These are phyloP conservation scores for Backusella parvicylindrica DNA, from an alignment of 192 early-diverging fungal species.

Conservation along the genomic window DNA sequence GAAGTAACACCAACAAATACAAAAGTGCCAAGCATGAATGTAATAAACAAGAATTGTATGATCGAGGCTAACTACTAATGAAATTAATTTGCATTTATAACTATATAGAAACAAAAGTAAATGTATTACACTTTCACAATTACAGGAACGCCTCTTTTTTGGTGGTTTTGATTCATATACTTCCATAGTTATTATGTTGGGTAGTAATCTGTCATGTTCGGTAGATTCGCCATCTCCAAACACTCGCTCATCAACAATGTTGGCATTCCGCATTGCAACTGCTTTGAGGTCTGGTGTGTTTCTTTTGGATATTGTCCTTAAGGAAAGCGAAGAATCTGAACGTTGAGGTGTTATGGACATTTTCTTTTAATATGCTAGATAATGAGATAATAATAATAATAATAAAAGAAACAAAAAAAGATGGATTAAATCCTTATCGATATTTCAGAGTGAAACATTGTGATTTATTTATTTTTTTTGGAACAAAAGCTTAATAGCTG, in stretches of 20 bases:
- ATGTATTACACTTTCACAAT: neutral
- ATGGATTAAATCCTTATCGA: too few species aligned
- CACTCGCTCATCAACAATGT: neutral
- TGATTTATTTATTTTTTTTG: too few species aligned
- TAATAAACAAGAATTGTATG: neutral
- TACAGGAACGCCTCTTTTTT: neutral
- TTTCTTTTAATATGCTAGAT: neutral
- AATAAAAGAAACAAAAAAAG: too few species aligned
- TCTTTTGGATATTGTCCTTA: neutral
- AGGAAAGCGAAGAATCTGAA: neutral
- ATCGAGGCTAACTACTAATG: neutral
- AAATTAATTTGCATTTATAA: neutral
- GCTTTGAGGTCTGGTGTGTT: neutral
- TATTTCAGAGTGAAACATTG: too few species aligned
- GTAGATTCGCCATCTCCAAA: neutral
- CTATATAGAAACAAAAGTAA: too few species aligned
- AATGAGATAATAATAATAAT: too few species aligned
- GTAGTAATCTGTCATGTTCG: neutral
- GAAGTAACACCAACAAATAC: neutral
- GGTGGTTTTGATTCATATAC: neutral
- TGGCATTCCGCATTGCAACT: neutral
- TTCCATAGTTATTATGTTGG: neutral
- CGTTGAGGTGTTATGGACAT: neutral
- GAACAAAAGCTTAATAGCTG: too few species aligned
- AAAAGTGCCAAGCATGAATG: neutral